These are phyloP conservation scores for Scalesia atractyloides DNA, from an alignment of 129 eudicot species.

Conservation along the genomic window DNA sequence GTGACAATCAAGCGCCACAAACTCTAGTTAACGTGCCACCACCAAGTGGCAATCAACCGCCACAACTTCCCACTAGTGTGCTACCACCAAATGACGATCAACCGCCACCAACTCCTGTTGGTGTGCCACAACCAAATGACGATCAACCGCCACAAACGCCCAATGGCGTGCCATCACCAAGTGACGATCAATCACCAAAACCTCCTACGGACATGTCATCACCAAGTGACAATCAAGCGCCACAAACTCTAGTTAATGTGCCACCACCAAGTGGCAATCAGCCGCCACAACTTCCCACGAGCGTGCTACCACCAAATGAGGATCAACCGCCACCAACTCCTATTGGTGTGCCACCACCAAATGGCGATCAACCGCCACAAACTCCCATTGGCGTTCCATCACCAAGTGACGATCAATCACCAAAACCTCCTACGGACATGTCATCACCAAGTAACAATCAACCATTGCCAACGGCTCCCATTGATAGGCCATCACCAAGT, in stretches of 20 bases:
- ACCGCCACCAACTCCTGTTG: not conserved
- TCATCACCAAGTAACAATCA: not conserved
- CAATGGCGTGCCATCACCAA: not conserved
- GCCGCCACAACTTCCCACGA: too few species aligned
- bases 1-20: not conserved
- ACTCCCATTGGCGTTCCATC: slow-evolving; percentile 18
- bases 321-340: not conserved
- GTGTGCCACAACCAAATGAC: not conserved
- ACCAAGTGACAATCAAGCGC: not conserved
- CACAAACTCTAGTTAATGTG: not conserved
- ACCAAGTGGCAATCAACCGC: not conserved
- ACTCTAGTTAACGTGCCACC: not conserved
- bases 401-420: not conserved
- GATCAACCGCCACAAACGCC: slow-evolving; percentile 24
- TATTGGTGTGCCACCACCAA: not conserved
- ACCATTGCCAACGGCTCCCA: not conserved
- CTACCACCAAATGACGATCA: not conserved
- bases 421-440: not conserved
- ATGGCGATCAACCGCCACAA: slow-evolving; percentile 12
- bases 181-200: not conserved
- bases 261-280: slow-evolving; percentile 1
- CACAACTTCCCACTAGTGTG: not conserved
- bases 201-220: not conserved
- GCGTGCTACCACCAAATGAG: not conserved
- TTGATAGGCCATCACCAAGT: not conserved